Evolutionary conservation across 1,284 basidiomycete species (phyloP), one percentile per base, ranked within the genome.

Genomic region (Ganoderma leucocontextum): DNA sequence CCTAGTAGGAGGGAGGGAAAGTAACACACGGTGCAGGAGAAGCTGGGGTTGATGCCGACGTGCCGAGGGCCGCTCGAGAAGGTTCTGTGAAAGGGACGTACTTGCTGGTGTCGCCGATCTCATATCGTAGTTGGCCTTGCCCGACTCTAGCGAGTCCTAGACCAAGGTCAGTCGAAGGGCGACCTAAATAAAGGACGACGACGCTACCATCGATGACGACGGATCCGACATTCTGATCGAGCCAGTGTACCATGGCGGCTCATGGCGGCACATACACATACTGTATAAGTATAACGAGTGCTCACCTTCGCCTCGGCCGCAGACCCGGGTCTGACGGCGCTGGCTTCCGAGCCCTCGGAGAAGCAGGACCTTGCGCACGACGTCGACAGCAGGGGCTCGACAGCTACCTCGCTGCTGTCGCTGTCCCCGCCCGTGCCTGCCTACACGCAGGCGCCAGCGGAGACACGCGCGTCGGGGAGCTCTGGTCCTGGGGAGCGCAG

Each of bases 221-320:
- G 29, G 52, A 55, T 55, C 52, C 52, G 52, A 17, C 33, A 35
- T 35, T 55, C 29, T 8, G 29, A 35, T 55, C 52, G 2, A 55
- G 13, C 52, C 52, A 55, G 15, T 55, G 52, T 17, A 55, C 52
- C 29, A 55, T n/a, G n/a, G n/a, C n/a, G n/a, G n/a, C n/a, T n/a
- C n/a, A n/a, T n/a, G n/a, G n/a, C n/a, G n/a, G n/a, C n/a, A n/a
- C n/a, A n/a, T n/a, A n/a, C n/a, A 53, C 9, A 9, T 41, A 13
- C 19, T 4, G n/a, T 12, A 12, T 3, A 47, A 47, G n/a, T n/a
- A 17, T 0, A 7, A 47, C 19, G 19, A 22, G 1, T 47, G 13
- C 52, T 55, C 52, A 55, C 52, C 13, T 33, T 13, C 10, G 25
- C 13, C 15, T 29, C 12, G 29, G 5, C 25, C 15, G 22, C 10